Evolutionary conservation across 2,329 filamentous ascomycete species (phyloP).

Genomic region (Penicillium thymicola): DNA sequence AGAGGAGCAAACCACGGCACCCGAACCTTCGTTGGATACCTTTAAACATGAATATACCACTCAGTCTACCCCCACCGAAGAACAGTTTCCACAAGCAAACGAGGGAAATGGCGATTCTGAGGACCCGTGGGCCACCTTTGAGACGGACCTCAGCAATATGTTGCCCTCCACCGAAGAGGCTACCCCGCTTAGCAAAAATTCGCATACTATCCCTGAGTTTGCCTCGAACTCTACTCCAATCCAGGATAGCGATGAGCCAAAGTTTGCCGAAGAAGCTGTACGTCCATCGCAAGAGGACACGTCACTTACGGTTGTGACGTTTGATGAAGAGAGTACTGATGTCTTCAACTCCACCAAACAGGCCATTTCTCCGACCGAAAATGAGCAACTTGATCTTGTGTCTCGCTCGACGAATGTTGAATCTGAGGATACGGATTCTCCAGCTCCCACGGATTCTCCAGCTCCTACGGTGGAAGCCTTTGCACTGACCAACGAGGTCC

Average conservation of each 20-base stretch:
- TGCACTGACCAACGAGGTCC: background rate
- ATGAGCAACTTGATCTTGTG: background rate
- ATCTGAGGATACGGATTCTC: background rate
- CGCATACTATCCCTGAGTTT: background rate
- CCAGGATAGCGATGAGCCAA: background rate
- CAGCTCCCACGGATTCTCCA: background rate
- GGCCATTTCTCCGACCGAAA: constrained; percentile 2
- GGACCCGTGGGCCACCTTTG: background rate
- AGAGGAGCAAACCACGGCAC: background rate
- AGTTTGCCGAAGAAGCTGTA: background rate
- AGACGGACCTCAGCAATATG: background rate
- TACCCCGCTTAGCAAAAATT: background rate
- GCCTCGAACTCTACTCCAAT: background rate
- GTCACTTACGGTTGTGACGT: background rate
- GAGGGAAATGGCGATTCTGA: background rate
- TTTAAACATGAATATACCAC: background rate
- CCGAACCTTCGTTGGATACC: background rate
- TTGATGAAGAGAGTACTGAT: background rate
- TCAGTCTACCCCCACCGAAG: background rate
- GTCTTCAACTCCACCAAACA: background rate
- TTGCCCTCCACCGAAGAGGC: background rate
- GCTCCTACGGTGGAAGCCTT: background rate
- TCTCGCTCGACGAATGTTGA: background rate
- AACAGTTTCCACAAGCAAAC: background rate
- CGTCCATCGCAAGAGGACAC: background rate